These are phyloP conservation scores for Trichoderma gamsii DNA, from an alignment of 495 filamentous ascomycete species.

Conservation along the genomic window DNA sequence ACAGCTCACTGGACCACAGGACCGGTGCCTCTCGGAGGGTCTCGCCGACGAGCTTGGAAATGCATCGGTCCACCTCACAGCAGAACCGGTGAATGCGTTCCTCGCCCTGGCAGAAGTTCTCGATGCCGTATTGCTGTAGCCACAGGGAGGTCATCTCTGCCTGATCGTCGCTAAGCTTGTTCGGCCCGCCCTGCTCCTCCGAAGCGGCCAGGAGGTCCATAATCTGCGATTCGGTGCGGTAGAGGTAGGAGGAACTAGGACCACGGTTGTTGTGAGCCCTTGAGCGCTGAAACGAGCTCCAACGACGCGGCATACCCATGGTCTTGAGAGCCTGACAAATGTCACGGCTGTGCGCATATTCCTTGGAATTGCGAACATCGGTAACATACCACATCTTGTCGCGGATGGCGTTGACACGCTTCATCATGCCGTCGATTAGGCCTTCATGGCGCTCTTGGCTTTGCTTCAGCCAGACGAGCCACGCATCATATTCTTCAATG, in stretches of 20 bases:
- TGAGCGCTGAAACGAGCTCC: constrained; percentile 45
- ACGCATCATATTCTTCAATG: constrained; percentile 68
- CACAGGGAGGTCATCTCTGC: constrained; percentile 79
- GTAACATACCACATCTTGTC: constrained; percentile 99
- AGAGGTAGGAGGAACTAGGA: constrained; percentile 61
- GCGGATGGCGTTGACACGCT: constrained; percentile 58
- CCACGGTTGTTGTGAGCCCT: constrained; percentile 52
- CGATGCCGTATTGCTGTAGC: constrained; percentile 72
- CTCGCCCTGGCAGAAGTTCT: constrained; percentile 93
- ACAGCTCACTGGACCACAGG: constrained; percentile 88
- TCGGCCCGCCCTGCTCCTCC: constrained; percentile 79
- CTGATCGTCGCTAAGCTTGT: constrained; percentile 95
- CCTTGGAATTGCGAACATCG: constrained; percentile 85
- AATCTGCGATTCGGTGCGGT: constrained; percentile 78
- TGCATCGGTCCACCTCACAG: constrained; percentile 80
- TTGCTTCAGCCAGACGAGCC: constrained; percentile 69
- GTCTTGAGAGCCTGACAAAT: constrained; percentile 81
- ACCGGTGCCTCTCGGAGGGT: constrained; percentile 83
- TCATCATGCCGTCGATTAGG: constrained; percentile 61
- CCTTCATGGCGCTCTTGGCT: constrained; percentile 64
- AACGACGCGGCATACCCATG: constrained; percentile 66
- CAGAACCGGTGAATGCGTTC: constrained; percentile 93
- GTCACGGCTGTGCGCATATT: constrained; percentile 83
- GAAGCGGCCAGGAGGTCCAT: constrained; percentile 81
- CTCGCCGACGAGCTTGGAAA: constrained; percentile 80